Evolutionary conservation across 345 rosid species (phyloP), one percentile per base, ranked within the genome.

Genomic region (Populus simonii): DNA sequence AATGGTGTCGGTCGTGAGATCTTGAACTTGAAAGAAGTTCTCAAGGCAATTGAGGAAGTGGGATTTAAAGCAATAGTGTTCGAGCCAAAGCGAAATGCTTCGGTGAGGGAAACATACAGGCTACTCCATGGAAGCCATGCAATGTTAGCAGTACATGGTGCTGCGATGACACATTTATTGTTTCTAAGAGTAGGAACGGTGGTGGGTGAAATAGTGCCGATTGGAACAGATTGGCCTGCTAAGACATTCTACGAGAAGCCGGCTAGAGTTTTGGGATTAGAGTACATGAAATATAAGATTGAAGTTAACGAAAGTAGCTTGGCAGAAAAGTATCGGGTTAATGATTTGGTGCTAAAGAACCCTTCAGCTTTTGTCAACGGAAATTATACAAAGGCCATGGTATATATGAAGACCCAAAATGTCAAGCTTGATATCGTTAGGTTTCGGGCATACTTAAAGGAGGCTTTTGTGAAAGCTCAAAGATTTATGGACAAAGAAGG

Each of bases 141-240:
- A 3, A 68, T 85, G 80, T 1, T 87, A 6, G 89, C 86, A 7
- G 81, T 85, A n/a, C 87, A 85, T 33, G 89, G 89, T 22, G 89
- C 87, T 1, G 87, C 82, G 5, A 41, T 83, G 68, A 84, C 89
- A 1, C 85, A 84, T 51, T 0, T 70, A 8, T 35, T 84, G 68
- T 84, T 84, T 65, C 75, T 84, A 4, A 70, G 82, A 38, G 80
- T 76, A 0, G 77, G 83, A 0, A 36, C 81, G 29, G 77, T 84
- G 74, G 31, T 87, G 25, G 43, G 74, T 62, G 86, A 87, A 57
- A 84, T 84, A 75, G 85, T 83, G 41, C 88, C 88, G 1, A 45
- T 87, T 1, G 86, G 86, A 17, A 33, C 74, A 1, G 74, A 71
- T 0, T 85, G 86, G 89, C 73, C 39, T 0, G 65, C 86, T 9